Evolutionary conservation across 352 stramenopile species (phyloP).

Genomic region (Globisporangium lucens): DNA sequence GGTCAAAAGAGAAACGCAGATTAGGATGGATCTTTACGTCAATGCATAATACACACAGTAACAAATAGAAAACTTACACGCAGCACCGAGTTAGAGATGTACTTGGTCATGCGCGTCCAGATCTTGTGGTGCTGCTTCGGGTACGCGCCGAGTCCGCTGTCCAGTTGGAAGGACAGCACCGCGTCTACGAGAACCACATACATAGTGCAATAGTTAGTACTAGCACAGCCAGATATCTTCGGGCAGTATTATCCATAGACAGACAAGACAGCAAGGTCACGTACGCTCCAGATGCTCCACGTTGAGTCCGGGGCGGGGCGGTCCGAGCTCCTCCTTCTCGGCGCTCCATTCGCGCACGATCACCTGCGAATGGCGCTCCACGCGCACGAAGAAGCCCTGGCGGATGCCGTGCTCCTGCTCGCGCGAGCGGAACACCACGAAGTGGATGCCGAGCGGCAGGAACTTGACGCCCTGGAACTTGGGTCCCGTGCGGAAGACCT

Average conservation of each 20-base stretch:
- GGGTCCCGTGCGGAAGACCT: slow-evolving; percentile 74
- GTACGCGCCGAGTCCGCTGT: slow-evolving; percentile 75
- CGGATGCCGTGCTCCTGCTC: slow-evolving; percentile 80
- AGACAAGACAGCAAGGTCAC: slow-evolving; percentile 1
- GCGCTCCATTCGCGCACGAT: slow-evolving; percentile 75
- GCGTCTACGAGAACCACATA: slow-evolving; percentile 29
- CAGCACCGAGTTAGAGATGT: slow-evolving; percentile 60
- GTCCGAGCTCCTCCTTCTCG: slow-evolving; percentile 72
- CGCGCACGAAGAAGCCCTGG: slow-evolving; percentile 77
- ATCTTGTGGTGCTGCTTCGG: slow-evolving; percentile 71
- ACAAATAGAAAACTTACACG: neutral
- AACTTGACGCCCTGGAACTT: slow-evolving; percentile 88
- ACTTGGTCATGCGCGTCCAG: slow-evolving; percentile 69
- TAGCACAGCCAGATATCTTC: neutral
- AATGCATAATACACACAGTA: neutral
- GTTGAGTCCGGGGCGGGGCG: slow-evolving; percentile 51
- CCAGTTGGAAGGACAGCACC: slow-evolving; percentile 75
- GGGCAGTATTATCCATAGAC: neutral
- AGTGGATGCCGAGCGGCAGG: slow-evolving; percentile 73
- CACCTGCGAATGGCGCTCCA: slow-evolving; percentile 59
- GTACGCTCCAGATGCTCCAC: slow-evolving; percentile 70
- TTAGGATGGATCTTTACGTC: neutral
- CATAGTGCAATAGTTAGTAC: neutral
- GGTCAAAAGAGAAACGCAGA: neutral
- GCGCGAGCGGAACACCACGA: slow-evolving; percentile 75